Evolutionary conservation across 1,139 yeast genomes (phyloP).

Genomic region (Ashbya aceris): DNA sequence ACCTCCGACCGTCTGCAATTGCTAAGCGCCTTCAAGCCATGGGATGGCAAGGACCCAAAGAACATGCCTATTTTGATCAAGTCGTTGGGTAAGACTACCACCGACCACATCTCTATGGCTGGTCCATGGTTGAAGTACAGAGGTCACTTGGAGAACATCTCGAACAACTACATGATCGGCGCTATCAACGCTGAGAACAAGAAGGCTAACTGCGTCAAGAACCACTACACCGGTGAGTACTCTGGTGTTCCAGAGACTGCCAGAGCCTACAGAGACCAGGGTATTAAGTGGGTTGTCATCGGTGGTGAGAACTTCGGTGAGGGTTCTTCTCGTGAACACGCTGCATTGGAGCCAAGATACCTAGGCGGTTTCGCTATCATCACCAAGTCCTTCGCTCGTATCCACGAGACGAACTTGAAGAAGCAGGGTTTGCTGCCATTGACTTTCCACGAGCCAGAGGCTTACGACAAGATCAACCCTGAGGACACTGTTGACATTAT

Average conservation of each 20-base stretch:
- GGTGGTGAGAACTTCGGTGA: conserved; percentile 99
- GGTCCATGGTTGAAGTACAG: conserved; percentile 99
- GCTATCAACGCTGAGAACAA: conserved; percentile 95
- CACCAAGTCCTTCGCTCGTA: conserved; percentile 97
- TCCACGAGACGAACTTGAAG: conserved; percentile 89
- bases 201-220: conserved; percentile 86
- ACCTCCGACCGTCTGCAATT: conserved; percentile 82
- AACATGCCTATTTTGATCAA: conserved; percentile 90
- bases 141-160: conserved; percentile 98
- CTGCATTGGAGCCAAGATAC: conserved; percentile 99
- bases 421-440: conserved; percentile 97
- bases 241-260: conserved; percentile 96
- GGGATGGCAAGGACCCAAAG: conserved; percentile 94
- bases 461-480: conserved; percentile 89
- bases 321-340: conserved; percentile 99
- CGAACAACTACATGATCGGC: conserved; percentile 99
- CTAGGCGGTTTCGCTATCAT: conserved; percentile 97
- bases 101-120: conserved; percentile 99
- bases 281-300: conserved; percentile 91
- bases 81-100: conserved; percentile 96
- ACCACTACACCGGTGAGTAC: conserved; percentile 86
- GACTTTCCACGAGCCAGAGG: conserved; percentile 80
- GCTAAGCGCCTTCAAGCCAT: conserved; percentile 81
- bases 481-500: conserved; percentile 82
- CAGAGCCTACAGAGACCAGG: conserved; percentile 86